Base-by-base conservation (phyloP, 169 alveolate genomes). In the Plasmodium ovale region DNA sequence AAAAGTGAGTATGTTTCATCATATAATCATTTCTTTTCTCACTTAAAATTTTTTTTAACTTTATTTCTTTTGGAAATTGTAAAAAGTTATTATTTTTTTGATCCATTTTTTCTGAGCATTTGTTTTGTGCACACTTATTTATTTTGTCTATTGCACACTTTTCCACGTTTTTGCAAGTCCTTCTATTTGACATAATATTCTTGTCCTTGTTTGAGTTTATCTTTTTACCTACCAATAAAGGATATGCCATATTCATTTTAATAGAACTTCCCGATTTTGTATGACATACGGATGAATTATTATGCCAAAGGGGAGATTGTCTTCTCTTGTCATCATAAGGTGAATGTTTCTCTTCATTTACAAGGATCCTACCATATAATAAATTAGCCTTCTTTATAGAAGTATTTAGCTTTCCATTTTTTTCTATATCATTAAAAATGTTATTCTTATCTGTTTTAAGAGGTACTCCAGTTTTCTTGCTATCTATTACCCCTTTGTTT, bases 381-480 rank as follows among this genome's bases (percentile, higher is more conserved):
- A 47, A 47, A 47, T 47, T 2, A 4, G 56, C 56, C 12, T 47
- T 47, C 16, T 47, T 47, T 47, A 47, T 14, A 47, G 4, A 47
- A n/a, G 12, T 47, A 47, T 47, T 47, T 47, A 47, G 16, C 16
- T 14, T 21, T 47, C 53, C 59, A 68, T 68, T 68, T 35, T 68
- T 68, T 29, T 42, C 3, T 35, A n/a, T 23, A 14, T 47, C 56
- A 47, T 47, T 47, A 3, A 6, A 14, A 14, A 47, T 47, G 16
- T 47, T 14, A 5, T 47, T 47, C 12, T 47, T 47, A 5, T 65
- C 31, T 21, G 54, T 10, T 35, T 65, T 65, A 35, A 39, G 33
- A n/a, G n/a, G 16, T 65, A 37, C 0, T 33, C 27, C 27, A n/a
- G 14, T 23, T 21, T 58, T 19, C 19, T 58, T 5, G 27, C 14